Base-by-base conservation (phyloP, 768 basidiomycete genomes). In the Boletus rufocinnamomeus region DNA sequence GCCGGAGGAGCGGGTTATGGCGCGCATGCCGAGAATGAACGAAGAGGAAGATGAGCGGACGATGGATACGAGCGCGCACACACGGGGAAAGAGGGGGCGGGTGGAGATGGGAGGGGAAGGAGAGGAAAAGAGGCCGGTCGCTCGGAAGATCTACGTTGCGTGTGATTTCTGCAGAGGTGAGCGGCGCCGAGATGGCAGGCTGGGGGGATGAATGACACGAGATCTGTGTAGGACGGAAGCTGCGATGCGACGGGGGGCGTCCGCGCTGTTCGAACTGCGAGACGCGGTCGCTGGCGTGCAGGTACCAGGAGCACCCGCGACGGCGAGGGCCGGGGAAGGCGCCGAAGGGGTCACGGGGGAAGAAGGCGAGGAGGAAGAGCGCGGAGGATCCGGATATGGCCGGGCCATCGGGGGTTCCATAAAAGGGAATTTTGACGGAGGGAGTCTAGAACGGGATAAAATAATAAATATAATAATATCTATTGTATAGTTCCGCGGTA, bases 141-240 rank as follows among this genome's bases (percentile, higher is more conserved):
- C 21, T 6, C 66, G 66, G 38, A 73, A 73, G 62, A 74, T 73
- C 58, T 73, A 73, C 46, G 65, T 91, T 37, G 89, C 89, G 57
- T 92, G 89, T 75, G 78, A 88, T 72, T 90, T 90, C 70, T 92
- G 89, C 76, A 80, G 89, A 81, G 80, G 89, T 86, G 63, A 76
- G 80, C 67, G 27, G 52, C 11, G 17, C 16, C 30, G 52, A 45
- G 52, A 40, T 41, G 43, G 14, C 14, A 16, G 11, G 4, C 41
- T 23, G n/a, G n/a, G 30, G 25, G 11, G 25, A 16, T 43, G 21
- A 28, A 35, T 57, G 51, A 58, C 54, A 32, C 23, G 16, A 47
- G 43, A 21, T 6, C 21, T 53, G 43, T 43, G 46, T 63, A 92
- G 89, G 81, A 45, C 84, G 89, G 54, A 92, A 92, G 72, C 81